These are phyloP conservation scores for Naegleria gruberi DNA, from an alignment of 208 protist genomes.

Conservation along the genomic window DNA sequence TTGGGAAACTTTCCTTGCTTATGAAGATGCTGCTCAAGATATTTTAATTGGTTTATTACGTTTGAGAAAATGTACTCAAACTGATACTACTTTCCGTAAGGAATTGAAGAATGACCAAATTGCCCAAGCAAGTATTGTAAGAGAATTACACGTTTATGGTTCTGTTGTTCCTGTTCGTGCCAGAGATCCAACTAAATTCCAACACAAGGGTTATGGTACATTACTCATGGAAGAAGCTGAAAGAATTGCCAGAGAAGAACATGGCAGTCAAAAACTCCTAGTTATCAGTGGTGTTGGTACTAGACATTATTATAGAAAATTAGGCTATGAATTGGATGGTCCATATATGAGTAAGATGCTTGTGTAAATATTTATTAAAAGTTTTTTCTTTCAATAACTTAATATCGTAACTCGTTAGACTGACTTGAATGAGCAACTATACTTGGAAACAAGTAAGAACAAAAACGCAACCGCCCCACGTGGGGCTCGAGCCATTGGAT, in stretches of 20 bases:
- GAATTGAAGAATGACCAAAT: not conserved
- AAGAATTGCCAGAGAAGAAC: conserved; percentile 70
- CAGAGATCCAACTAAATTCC: conserved; percentile 79
- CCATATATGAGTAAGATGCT: conserved; percentile 29
- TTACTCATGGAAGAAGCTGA: conserved; percentile 91
- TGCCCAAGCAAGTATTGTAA: not conserved
- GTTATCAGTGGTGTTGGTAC: conserved; percentile 96
- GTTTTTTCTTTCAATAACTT: too few species aligned
- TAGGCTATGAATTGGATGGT: conserved; percentile 72
- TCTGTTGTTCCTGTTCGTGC: conserved; percentile 16
- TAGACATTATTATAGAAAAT: conserved; percentile 89
- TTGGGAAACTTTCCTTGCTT: conserved; percentile 82
- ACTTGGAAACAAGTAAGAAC: too few species aligned
- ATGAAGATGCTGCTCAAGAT: conserved; percentile 73
- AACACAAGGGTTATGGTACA: conserved; percentile 90
- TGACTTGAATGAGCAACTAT: too few species aligned
- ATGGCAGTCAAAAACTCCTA: conserved; percentile 75
- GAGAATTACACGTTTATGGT: conserved; percentile 91
- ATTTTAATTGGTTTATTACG: conserved; percentile 71
- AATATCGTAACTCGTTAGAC: too few species aligned
- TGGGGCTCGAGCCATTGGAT: too few species aligned
- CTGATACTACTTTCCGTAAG: conserved; percentile 5
- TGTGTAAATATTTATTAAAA: too few species aligned
- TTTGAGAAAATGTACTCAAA: conserved; percentile 22
- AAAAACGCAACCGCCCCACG: too few species aligned